Percentiles rank a stretch among this genome's conserved stretches.
Evolutionary conservation across 2,329 filamentous ascomycete genomes (phyloP).

Genomic region (Cercospora berteroae): DNA sequence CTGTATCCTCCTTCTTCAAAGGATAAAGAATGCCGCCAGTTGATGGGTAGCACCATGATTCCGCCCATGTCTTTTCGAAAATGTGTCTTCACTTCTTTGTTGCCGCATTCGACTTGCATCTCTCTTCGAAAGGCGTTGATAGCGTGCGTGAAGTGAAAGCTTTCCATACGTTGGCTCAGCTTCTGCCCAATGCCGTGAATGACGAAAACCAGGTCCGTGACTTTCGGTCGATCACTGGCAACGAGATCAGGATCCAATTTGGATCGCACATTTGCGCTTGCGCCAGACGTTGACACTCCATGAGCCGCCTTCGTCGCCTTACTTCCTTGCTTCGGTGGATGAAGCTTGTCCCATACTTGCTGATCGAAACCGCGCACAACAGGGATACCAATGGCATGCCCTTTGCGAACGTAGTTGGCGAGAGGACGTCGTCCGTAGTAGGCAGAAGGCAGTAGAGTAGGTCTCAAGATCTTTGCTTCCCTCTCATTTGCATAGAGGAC

Average conservation of each 20-base stretch:
- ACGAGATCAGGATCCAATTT: conserved; percentile 59
- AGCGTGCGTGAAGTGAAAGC: conserved; percentile 94
- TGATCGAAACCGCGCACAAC: conserved; percentile 89
- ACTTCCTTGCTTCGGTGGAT: conserved; percentile 53
- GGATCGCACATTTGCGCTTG: conserved; percentile 41
- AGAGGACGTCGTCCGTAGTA: conserved; percentile 82
- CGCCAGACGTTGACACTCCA: conserved; percentile 47
- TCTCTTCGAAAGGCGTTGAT: conserved; percentile 87
- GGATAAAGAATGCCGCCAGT: conserved; percentile 86
- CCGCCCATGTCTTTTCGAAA: conserved; percentile 77
- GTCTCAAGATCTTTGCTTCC: conserved; percentile 81
- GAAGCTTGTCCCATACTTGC: conserved; percentile 69
- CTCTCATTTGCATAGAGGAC: conserved; percentile 79
- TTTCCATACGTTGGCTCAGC: conserved; percentile 88
- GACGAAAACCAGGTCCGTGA: conserved; percentile 85
- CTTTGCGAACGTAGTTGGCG: conserved; percentile 76
- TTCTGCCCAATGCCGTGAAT: conserved; percentile 97
- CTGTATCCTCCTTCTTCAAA: conserved; percentile 72
- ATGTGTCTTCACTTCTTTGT: conserved; percentile 68
- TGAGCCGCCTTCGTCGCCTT: conserved; percentile 44
- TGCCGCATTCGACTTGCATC: conserved; percentile 79
- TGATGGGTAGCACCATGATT: conserved; percentile 91
- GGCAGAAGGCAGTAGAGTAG: conserved; percentile 77
- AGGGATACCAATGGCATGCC: conserved; percentile 75
- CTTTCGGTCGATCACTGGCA: conserved; percentile 63